Conservation (phyloP, 176 grass and related monocot species). For the Avena sativa region DNA sequence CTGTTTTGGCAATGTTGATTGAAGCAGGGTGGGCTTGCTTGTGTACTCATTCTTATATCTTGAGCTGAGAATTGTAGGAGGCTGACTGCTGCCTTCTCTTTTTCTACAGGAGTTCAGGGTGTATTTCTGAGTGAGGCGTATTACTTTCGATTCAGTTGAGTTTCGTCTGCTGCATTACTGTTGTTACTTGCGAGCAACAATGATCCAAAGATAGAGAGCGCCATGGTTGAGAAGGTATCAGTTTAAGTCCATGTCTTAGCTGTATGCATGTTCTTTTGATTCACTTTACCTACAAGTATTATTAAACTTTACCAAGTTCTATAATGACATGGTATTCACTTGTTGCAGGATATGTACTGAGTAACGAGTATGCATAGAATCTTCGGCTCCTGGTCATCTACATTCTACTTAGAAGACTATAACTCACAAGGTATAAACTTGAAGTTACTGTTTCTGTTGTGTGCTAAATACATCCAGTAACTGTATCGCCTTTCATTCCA, state of each 20-base stretch:
- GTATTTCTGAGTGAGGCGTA: constrained; percentile 4
- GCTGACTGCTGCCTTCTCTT: constrained; percentile 6
- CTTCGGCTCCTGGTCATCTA: background rate
- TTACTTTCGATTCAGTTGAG: background rate
- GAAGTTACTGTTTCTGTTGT: background rate
- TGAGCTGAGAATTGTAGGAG: constrained; percentile 19
- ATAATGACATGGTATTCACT: background rate
- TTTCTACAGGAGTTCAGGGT: constrained; percentile 42
- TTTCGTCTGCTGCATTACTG: background rate
- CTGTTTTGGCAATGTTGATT: constrained; percentile 33
- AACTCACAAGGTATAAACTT: constrained; percentile 35
- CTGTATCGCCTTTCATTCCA: background rate
- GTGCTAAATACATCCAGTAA: background rate
- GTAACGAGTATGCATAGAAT: background rate
- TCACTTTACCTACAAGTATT: background rate
- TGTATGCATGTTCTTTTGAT: constrained; percentile 14
- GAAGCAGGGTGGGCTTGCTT: background rate
- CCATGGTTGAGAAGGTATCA: constrained; percentile 38
- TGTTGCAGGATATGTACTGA: constrained; percentile 38
- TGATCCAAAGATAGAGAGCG: background rate
- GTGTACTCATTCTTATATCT: constrained; percentile 21
- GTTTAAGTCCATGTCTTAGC: background rate
- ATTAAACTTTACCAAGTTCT: constrained; percentile 9
- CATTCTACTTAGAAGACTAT: constrained; percentile 22
- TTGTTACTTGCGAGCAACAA: background rate